phyloP scores from a whole-genome alignment of 768 basidiomycete genomes.

The Lanmaoa rubissima region DNA sequence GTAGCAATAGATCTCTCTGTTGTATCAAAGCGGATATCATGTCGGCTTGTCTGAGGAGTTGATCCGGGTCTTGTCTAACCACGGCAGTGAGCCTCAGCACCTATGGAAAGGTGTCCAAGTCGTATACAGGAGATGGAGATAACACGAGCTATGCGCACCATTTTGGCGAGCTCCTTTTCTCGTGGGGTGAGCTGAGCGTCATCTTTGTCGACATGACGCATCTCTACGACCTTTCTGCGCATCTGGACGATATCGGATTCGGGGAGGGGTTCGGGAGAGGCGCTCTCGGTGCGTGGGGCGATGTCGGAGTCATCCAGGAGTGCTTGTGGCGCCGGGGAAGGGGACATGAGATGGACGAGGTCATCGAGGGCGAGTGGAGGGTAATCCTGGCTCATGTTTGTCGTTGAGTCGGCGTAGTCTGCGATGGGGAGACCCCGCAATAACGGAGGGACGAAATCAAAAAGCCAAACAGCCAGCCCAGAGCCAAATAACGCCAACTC shows the following conservation, averaged over 20 bases:
- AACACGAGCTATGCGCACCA: constrained; percentile 43
- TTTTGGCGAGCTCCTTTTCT: constrained; percentile 54
- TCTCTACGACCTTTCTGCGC: constrained; percentile 44
- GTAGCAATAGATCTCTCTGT: constrained; percentile 59
- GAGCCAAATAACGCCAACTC: constrained; percentile 34
- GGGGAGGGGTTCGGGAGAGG: constrained; percentile 40
- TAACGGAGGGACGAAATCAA: constrained; percentile 26
- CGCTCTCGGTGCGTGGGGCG: constrained; percentile 18
- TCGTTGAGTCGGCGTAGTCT: not conserved
- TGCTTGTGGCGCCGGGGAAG: constrained; percentile 41
- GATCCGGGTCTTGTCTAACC: constrained; percentile 40
- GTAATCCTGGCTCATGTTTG: constrained; percentile 33
- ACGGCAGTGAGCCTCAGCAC: constrained; percentile 46
- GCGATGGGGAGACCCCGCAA: constrained; percentile 6
- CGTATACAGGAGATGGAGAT: constrained; percentile 9
- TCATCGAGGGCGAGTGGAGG: constrained; percentile 52
- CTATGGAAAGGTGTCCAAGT: constrained; percentile 31
- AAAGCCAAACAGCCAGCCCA: constrained; percentile 26
- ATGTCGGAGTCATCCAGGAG: constrained; percentile 21
- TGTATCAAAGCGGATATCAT: constrained; percentile 52
- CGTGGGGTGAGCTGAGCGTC: constrained; percentile 27
- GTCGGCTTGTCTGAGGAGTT: constrained; percentile 59
- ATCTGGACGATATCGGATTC: constrained; percentile 49
- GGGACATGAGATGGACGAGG: constrained; percentile 52
- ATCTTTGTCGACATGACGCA: constrained; percentile 35